Evolutionary conservation across 805 yeast species (phyloP).

Genomic region (Pichia cabralensis): DNA sequence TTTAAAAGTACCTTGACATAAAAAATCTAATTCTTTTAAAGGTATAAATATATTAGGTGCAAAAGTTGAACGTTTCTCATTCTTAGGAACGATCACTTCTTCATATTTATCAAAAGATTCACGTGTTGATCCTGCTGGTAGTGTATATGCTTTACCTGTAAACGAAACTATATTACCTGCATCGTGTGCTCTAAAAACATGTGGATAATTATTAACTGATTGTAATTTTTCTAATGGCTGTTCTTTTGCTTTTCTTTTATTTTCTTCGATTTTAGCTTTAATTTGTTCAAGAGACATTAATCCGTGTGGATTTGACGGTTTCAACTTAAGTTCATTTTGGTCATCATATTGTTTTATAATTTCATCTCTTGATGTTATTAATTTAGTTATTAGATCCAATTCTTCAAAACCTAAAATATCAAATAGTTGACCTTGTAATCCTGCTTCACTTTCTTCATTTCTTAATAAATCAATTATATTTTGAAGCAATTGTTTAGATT

Average conservation of each 20-base stretch:
- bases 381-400: conserved; percentile 62
- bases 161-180: conserved; percentile 63
- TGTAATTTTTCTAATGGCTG: conserved; percentile 37
- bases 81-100: conserved; percentile 74
- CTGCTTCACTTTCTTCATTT: conserved; percentile 38
- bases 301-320: conserved; percentile 1
- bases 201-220: conserved; percentile 58
- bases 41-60: conserved; percentile 42
- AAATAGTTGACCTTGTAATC: conserved; percentile 59
- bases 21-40: conserved; percentile 55
- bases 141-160: conserved; percentile 67
- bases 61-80: conserved; percentile 36
- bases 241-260: conserved; percentile 39
- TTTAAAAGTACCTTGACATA: conserved; percentile 78
- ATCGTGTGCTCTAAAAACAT: conserved; percentile 68
- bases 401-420: conserved; percentile 83
- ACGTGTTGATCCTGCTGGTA: conserved; percentile 77
- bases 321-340: neutral
- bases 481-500: conserved; percentile 14
- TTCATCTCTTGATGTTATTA: conserved; percentile 38
- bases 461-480: conserved; percentile 26
- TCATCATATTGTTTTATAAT: conserved; percentile 18
- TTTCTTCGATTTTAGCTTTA: conserved; percentile 40
- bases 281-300: conserved; percentile 48
- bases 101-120: conserved; percentile 48